phyloP scores from a whole-genome alignment of 805 yeast species.

The Saccharomyces mikatae region DNA sequence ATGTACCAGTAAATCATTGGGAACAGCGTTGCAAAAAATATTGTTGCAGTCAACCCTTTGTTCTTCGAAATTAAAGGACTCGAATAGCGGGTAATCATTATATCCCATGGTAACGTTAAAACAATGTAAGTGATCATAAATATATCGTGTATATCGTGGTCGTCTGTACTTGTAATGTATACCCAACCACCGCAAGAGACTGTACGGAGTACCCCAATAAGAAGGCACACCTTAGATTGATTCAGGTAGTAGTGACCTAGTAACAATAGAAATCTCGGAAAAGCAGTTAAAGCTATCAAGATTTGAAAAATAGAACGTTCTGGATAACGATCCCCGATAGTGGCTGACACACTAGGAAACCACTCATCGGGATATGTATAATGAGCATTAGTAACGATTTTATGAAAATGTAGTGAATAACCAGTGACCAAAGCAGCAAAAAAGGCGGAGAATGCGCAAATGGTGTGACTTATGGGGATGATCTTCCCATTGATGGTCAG shows the following conservation, averaged over 20 bases:
- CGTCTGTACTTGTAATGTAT: constrained; percentile 92
- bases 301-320: constrained; percentile 90
- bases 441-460: constrained; percentile 69
- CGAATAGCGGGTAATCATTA: constrained; percentile 48
- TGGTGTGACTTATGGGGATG: constrained; percentile 64
- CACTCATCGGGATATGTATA: constrained; percentile 95
- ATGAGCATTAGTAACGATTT: constrained; percentile 79
- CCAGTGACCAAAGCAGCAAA: constrained; percentile 69
- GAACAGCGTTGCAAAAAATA: constrained; percentile 61
- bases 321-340: constrained; percentile 95
- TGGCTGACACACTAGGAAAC: constrained; percentile 96
- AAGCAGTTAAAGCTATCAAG: constrained; percentile 84
- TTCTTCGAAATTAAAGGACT: constrained; percentile 32
- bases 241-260: constrained; percentile 37
- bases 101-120: constrained; percentile 87
- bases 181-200: constrained; percentile 98
- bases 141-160: constrained; percentile 91
- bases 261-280: constrained; percentile 74
- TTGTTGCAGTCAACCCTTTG: constrained; percentile 24
- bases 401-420: constrained; percentile 67
- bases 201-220: constrained; percentile 77
- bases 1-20: constrained; percentile 86
- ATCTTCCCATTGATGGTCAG: constrained; percentile 51
- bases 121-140: constrained; percentile 89
- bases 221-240: constrained; percentile 11